These are phyloP conservation scores for Huntiella abstrusa DNA, from an alignment of 2,329 filamentous ascomycete genomes.

Conservation along the genomic window DNA sequence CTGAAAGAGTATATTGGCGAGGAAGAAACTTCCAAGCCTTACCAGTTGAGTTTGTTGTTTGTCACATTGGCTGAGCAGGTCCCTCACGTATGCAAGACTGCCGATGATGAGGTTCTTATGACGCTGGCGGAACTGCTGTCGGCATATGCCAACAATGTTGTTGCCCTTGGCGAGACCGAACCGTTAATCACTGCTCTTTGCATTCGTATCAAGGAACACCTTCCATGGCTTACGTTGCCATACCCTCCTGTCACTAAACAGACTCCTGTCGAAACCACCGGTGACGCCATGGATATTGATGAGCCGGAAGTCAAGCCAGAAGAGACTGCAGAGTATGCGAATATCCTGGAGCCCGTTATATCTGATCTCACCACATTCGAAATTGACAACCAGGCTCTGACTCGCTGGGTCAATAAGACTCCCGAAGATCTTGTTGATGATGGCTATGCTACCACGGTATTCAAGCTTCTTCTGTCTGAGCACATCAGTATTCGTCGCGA, in stretches of 20 bases:
- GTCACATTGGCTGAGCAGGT: constrained; percentile 62
- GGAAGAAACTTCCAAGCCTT: constrained; percentile 14
- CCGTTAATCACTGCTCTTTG: constrained; percentile 16
- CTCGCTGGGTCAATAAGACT: constrained; percentile 57
- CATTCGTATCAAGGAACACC: constrained; percentile 17
- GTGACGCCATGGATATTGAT: constrained; percentile 4
- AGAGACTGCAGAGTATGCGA: constrained; percentile 1
- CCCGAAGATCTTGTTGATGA: constrained; percentile 65
- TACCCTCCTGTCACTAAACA: background rate
- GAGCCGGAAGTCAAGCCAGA: background rate
- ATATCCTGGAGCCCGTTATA: background rate
- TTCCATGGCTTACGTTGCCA: constrained; percentile 13
- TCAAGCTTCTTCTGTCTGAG: constrained; percentile 57
- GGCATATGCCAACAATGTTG: constrained; percentile 34
- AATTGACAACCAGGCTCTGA: constrained; percentile 33
- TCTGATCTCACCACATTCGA: constrained; percentile 13
- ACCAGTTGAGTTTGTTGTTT: constrained; percentile 39
- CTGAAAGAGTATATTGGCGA: constrained; percentile 29
- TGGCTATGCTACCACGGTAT: constrained; percentile 47
- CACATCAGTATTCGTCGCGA: constrained; percentile 63
- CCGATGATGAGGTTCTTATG: constrained; percentile 23
- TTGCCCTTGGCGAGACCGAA: constrained; percentile 28
- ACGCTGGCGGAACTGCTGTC: constrained; percentile 40
- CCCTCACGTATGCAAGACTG: constrained; percentile 42
- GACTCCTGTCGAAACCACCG: background rate